These are phyloP conservation scores for Sclerotinia subarctica DNA, from an alignment of 2,329 filamentous ascomycete genomes.

Conservation along the genomic window DNA sequence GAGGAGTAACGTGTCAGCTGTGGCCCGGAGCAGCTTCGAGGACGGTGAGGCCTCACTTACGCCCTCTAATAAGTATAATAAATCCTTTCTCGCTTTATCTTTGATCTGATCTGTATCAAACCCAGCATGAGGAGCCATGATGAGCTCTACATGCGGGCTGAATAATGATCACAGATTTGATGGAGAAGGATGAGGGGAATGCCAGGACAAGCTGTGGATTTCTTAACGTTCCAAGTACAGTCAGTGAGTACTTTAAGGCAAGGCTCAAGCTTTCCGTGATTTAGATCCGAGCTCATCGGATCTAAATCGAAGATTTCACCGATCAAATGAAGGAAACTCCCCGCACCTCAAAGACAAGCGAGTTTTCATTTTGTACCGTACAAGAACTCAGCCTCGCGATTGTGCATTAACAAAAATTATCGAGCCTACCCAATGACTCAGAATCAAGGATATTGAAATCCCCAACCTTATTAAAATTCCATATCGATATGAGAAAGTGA, in stretches of 20 bases:
- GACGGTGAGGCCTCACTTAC: slow-evolving; percentile 60
- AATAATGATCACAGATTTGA: slow-evolving; percentile 19
- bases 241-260: too few species aligned
- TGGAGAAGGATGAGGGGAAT: slow-evolving; percentile 8
- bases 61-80: slow-evolving; percentile 87
- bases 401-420: slow-evolving; percentile 21
- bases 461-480: slow-evolving; percentile 21
- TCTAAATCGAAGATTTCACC: slow-evolving; percentile 6
- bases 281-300: slow-evolving; percentile 16
- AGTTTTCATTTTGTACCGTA: background rate
- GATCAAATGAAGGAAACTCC: slow-evolving; percentile 9
- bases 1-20: slow-evolving; percentile 37
- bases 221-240: slow-evolving; percentile 25
- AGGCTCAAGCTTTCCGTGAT: background rate
- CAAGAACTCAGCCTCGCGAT: slow-evolving; percentile 19
- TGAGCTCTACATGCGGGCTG: slow-evolving; percentile 50
- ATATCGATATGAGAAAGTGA: slow-evolving; percentile 28
- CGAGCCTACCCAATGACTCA: slow-evolving; percentile 34
- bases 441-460: slow-evolving; percentile 23
- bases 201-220: slow-evolving; percentile 10
- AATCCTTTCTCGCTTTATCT: slow-evolving; percentile 80
- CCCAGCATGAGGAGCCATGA: slow-evolving; percentile 66
- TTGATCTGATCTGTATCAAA: slow-evolving; percentile 75
- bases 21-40: slow-evolving; percentile 24
- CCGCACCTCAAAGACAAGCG: slow-evolving; percentile 14